A percentile compares a stretch with the other conserved stretches of the same genome.
Evolutionary conservation across 75 land plant genomes (phyloP).

Genomic region (Pinus tabuliformis): DNA sequence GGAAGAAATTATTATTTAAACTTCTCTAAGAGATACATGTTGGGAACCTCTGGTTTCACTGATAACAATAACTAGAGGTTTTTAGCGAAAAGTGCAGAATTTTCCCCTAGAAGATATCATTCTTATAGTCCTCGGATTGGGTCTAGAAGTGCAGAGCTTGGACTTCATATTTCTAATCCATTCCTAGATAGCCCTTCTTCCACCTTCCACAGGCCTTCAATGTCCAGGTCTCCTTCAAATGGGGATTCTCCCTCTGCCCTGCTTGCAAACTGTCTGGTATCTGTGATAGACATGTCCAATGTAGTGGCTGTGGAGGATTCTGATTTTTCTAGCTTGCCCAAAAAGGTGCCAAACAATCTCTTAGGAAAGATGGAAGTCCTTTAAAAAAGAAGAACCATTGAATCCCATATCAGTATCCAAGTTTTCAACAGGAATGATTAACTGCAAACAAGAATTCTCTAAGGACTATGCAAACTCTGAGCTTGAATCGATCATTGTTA

Average conservation of each 20-base stretch:
- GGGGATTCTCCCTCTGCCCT: conserved; percentile 21
- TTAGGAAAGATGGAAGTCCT: neutral
- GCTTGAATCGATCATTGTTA: neutral
- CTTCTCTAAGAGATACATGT: conserved; percentile 1
- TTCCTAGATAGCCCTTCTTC: neutral
- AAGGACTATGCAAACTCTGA: neutral
- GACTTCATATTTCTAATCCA: conserved; percentile 1
- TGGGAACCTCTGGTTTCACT: neutral
- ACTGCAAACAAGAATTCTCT: neutral
- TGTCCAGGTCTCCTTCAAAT: neutral
- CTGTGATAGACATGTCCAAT: conserved; percentile 11
- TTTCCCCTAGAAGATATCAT: conserved; percentile 4
- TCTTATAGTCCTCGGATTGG: neutral
- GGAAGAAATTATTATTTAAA: neutral
- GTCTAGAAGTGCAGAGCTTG: conserved; percentile 9
- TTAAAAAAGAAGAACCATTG: neutral
- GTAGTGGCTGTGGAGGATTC: conserved; percentile 22
- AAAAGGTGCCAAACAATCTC: neutral
- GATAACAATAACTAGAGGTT: neutral
- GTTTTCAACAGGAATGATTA: neutral
- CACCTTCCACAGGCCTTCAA: neutral
- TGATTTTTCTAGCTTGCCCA: neutral
- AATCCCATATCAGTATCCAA: neutral
- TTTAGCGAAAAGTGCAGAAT: neutral
- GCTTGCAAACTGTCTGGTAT: conserved; percentile 23